Evolutionary conservation across 371 early-diverging fungal species (phyloP), one percentile per base, ranked within the genome.

Genomic region (Mucor velutinosus): DNA sequence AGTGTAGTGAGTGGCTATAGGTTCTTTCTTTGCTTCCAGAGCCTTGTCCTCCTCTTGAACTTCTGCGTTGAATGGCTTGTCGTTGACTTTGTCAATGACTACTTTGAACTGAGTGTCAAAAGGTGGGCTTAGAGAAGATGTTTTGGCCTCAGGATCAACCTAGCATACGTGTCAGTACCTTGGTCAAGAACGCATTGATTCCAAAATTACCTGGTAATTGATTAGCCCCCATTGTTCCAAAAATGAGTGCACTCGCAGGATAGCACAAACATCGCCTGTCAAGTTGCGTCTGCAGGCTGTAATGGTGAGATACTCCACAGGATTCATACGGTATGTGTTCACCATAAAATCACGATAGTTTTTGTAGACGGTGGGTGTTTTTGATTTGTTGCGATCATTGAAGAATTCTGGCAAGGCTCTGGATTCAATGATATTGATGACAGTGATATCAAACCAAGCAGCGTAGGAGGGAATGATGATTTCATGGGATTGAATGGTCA

Each of bases 221-320:
- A 99, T 95, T 45, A 99, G 80, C 0, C 98, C 98, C 99, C 99
- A 99, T 78, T 97, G 97, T 78, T 99, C 98, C 41, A 97, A 79
- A 71, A 99, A 97, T 4, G 97, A 91, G 79, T 97, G 97, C 3
- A 99, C 94, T 21, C 96, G 84, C 69, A 97, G 90, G 68, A 99
- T 94, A n/a, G 95, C 90, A 71, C 96, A 95, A 5, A 99, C 96
- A 82, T 98, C 99, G 21, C 96, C 96, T 7, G 95, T 92, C 62
- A 97, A 73, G 77, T 95, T 94, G 61, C 96, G 86, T 65, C 97
- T 84, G 78, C 95, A 95, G 1, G 97, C 96, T 2, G 97, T 97
- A 25, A 98, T 92, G 3, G 97, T 97, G 51, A 97, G 82, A 67
- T 97, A 97, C 67, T 97, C 96, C 4, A 81, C 64, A 0, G 98